A percentile compares a stretch with the other conserved stretches of the same genome.
Evolutionary conservation across 441 rosid genomes (phyloP).

Genomic region (Hura crepitans): DNA sequence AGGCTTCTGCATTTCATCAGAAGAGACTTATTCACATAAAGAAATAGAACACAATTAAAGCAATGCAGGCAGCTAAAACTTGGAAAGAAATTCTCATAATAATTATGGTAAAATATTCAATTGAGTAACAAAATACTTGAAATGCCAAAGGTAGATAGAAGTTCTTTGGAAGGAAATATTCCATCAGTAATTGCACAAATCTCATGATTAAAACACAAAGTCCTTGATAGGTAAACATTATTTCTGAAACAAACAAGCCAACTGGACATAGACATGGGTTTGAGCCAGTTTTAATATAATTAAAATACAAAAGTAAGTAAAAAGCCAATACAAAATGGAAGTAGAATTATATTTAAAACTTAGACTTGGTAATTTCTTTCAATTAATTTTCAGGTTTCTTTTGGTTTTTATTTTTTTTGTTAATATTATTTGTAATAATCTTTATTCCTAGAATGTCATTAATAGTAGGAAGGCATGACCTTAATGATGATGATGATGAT

Average conservation of each 20-base stretch:
- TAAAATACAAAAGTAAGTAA: neutral
- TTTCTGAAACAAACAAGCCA: neutral
- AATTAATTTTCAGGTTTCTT: too few relatives aligned
- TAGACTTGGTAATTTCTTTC: constrained; percentile 1
- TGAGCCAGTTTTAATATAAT: neutral
- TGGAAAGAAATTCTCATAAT: neutral
- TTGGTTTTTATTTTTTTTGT: too few relatives aligned
- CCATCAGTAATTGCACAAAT: neutral
- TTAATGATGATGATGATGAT: too few relatives aligned
- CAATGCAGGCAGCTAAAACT: neutral
- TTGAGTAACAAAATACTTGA: neutral
- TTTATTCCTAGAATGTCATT: too few relatives aligned
- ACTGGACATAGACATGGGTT: neutral
- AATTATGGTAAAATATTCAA: neutral
- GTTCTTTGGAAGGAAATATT: constrained; percentile 2
- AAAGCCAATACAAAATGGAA: neutral
- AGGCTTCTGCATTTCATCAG: constrained; percentile 48
- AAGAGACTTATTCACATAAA: neutral
- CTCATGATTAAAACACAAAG: neutral
- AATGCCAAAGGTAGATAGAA: constrained; percentile 3
- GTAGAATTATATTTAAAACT: too few relatives aligned
- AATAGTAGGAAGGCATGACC: too few relatives aligned
- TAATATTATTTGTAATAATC: too few relatives aligned
- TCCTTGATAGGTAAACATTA: neutral
- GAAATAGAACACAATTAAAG: neutral